Conservation (phyloP, 106 monocot genomes). For the Alisma plantagoaquatica region DNA sequence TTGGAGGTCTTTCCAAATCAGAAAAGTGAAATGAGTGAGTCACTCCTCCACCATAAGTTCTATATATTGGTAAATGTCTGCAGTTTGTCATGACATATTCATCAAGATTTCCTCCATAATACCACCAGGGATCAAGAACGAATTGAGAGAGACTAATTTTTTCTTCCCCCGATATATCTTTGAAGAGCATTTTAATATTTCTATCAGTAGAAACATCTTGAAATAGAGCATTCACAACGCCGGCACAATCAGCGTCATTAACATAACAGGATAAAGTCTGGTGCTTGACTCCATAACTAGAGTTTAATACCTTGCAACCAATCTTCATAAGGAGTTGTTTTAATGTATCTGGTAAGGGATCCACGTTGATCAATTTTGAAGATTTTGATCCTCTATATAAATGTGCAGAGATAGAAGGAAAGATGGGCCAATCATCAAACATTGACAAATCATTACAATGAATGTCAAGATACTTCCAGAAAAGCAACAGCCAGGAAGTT, state of each 20-base stretch:
- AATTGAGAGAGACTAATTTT: conserved; percentile 71
- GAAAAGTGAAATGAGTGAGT: conserved; percentile 29
- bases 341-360: conserved; percentile 37
- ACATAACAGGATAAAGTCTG: conserved; percentile 49
- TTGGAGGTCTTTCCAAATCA: conserved; percentile 43
- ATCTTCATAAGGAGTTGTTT: conserved; percentile 57
- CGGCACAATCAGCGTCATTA: conserved; percentile 57
- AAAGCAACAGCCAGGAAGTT: conserved; percentile 67
- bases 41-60: conserved; percentile 38
- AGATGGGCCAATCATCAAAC: conserved; percentile 85
- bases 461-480: conserved; percentile 72
- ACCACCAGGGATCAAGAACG: conserved; percentile 86
- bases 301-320: conserved; percentile 74
- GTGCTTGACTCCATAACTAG: conserved; percentile 46
- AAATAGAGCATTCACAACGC: conserved; percentile 71
- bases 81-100: conserved; percentile 47
- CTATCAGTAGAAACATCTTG: conserved; percentile 23
- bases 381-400: conserved; percentile 58
- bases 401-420: conserved; percentile 77
- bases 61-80: conserved; percentile 71
- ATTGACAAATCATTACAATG: conserved; percentile 54
- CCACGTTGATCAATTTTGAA: conserved; percentile 63
- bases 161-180: conserved; percentile 36
- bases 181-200: conserved; percentile 35
- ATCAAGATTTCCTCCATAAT: conserved; percentile 50